Conservation (phyloP, 176 grass and related monocot genomes). For the Chrysopogon serrulatus region DNA sequence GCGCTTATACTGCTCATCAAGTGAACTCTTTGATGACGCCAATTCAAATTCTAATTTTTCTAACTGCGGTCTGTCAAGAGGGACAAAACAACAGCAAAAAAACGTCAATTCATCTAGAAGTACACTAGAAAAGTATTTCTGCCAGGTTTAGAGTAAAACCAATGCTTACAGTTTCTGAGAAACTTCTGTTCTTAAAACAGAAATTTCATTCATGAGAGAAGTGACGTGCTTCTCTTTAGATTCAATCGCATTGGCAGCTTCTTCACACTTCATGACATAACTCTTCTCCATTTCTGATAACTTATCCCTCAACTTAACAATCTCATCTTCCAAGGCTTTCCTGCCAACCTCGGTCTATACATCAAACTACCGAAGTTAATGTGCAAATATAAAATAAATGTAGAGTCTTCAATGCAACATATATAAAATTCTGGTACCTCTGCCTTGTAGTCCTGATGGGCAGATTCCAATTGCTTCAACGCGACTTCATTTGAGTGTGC, state of each 20-base stretch:
- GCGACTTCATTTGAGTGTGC: conserved; percentile 85
- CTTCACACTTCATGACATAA: conserved; percentile 75
- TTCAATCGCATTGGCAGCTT: conserved; percentile 55
- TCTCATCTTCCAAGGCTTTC: conserved; percentile 67
- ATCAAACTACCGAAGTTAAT: conserved; percentile 15
- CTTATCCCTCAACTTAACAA: conserved; percentile 67
- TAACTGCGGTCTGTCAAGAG: conserved; percentile 43
- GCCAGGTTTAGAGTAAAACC: background rate
- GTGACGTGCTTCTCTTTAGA: conserved; percentile 76
- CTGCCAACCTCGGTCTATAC: conserved; percentile 69
- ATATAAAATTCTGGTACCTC: conserved; percentile 57
- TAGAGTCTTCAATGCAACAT: background rate
- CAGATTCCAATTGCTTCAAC: conserved; percentile 88
- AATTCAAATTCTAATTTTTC: conserved; percentile 62
- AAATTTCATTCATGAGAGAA: conserved; percentile 65
- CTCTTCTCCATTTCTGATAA: conserved; percentile 77
- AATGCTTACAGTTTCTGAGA: conserved; percentile 71
- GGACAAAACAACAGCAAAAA: conserved; percentile 5
- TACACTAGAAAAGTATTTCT: background rate
- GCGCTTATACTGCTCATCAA: conserved; percentile 74
- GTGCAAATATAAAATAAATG: background rate
- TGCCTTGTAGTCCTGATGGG: conserved; percentile 65
- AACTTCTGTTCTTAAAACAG: conserved; percentile 59
- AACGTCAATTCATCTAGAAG: background rate
- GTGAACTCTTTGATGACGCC: conserved; percentile 65